Percentiles rank a stretch among this genome's conserved stretches.
phyloP scores from a whole-genome alignment of 2,329 filamentous ascomycete genomes.

The Ceratocystis cacaofunesta region DNA sequence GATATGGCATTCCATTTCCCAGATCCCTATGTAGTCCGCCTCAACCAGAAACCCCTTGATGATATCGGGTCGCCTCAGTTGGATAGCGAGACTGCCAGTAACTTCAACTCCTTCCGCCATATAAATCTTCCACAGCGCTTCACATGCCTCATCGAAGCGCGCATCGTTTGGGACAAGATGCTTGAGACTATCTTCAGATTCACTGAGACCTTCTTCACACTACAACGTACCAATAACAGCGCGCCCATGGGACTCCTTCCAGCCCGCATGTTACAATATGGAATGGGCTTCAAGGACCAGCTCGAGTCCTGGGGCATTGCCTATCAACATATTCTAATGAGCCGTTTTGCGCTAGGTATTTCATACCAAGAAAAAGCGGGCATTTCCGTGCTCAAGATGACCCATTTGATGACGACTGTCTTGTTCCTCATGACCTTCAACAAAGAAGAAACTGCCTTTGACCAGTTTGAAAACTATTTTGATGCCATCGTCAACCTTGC shows the following conservation, averaged over 20 bases:
- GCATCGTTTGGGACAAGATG: constrained; percentile 40
- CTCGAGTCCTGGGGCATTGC: constrained; percentile 41
- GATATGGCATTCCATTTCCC: constrained; percentile 56
- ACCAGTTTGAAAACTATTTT: constrained; percentile 38
- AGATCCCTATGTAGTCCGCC: constrained; percentile 43
- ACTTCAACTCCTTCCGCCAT: background rate
- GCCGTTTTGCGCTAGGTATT: constrained; percentile 34
- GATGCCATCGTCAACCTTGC: constrained; percentile 41
- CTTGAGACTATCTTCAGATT: constrained; percentile 43
- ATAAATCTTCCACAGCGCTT: constrained; percentile 30
- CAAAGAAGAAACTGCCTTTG: constrained; percentile 43
- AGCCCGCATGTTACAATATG: constrained; percentile 32
- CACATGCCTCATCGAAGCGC: constrained; percentile 37
- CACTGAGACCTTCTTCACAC: constrained; percentile 38
- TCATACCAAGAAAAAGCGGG: constrained; percentile 42
- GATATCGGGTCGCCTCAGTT: background rate
- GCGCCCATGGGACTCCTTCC: constrained; percentile 41
- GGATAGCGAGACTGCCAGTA: background rate
- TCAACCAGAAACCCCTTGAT: constrained; percentile 22
- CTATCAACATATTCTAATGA: constrained; percentile 39
- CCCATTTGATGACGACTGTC: constrained; percentile 41
- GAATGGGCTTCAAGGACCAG: constrained; percentile 33
- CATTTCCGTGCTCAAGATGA: constrained; percentile 48
- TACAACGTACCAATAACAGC: constrained; percentile 27
- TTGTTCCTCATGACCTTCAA: constrained; percentile 47